Percentiles rank a stretch among this genome's conserved stretches.
Evolutionary conservation across 441 rosid genomes (phyloP).

Genomic region (Isatis lusitanica): DNA sequence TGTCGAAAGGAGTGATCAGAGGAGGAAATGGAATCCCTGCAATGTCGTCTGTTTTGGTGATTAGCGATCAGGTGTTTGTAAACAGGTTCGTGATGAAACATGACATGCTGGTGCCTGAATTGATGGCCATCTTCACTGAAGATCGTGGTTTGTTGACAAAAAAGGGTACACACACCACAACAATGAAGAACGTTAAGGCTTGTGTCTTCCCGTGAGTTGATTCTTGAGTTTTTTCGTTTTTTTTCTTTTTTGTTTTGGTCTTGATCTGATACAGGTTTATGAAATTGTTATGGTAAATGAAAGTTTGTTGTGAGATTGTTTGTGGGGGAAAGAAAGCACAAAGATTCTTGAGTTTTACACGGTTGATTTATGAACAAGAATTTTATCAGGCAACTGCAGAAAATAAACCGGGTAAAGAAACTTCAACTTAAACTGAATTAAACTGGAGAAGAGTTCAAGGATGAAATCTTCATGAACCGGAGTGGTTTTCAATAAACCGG

Average conservation of each 20-base stretch:
- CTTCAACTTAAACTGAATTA: no score
- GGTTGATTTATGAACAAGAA: neutral
- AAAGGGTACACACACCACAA: neutral
- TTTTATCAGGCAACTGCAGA: neutral
- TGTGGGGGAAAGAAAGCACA: neutral
- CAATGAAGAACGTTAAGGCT: neutral
- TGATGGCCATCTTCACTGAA: conserved; percentile 10
- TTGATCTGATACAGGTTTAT: neutral
- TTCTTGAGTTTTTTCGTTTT: neutral
- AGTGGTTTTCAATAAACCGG: neutral
- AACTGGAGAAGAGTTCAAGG: no score
- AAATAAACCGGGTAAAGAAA: neutral
- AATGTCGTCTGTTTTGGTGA: conserved; percentile 18
- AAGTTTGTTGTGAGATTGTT: neutral
- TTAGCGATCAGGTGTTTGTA: conserved; percentile 19
- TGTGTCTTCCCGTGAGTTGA: neutral
- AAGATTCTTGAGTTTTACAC: neutral
- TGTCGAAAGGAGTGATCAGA: conserved; percentile 25
- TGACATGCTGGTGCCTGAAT: conserved; percentile 20
- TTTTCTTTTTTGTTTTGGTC: neutral
- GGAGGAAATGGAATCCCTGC: conserved; percentile 10
- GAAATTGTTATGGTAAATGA: neutral
- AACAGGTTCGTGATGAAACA: conserved; percentile 29
- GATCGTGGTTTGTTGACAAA: neutral
- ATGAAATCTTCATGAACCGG: no score